Base-by-base conservation (phyloP, 441 rosid genomes). In the Pelargonium hybrid region DNA sequence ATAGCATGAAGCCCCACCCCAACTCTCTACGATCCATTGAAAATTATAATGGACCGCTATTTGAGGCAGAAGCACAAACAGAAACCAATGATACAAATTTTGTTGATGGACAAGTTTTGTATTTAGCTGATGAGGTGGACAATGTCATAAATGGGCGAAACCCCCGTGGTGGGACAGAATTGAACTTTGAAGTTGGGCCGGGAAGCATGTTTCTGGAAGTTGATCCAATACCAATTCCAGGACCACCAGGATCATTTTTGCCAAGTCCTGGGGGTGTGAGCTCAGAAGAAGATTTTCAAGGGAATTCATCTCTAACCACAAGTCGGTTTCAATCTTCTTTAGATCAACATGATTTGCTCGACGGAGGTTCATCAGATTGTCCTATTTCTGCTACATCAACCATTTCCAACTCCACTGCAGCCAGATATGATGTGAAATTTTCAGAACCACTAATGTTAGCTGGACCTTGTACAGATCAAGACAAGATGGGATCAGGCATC, bases 201-300 rank as follows among this genome's bases (percentile, higher is more conserved):
- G 82, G 79, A 54, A 80, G 76, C 77, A 82, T 81, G 20, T 90
- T 85, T 72, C 87, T 81, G 59, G 97, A 88, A 82, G 89, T 91
- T 76, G 97, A 93, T 79, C 90, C 95, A 13, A 93, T 93, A 74
- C 95, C 92, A 39, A 93, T 93, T 73, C 98, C 98, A 5, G 96
- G 98, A 69, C 98, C 98, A 47, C 98, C 98, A 0, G 98, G 95
- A 1, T 93, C 98, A 20, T 93, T 90, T 82, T 80, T 93, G 79
- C 95, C 92, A 0, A 93, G 98, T 83, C 98, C 96, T 67, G 79
- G 97, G 75, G 95, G 86, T 72, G 81, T 87, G 87, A 84, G 90
- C 66, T 87, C 90, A 0, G 84, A 85, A 0, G 84, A 85, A 66
- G 98, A 91, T 72, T 85, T 85, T 82, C 96, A 80, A 78, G 96